Evolutionary conservation across 495 filamentous ascomycete species (phyloP), one percentile per base, ranked within the genome.

Genomic region (Evansstolkia leycettana): DNA sequence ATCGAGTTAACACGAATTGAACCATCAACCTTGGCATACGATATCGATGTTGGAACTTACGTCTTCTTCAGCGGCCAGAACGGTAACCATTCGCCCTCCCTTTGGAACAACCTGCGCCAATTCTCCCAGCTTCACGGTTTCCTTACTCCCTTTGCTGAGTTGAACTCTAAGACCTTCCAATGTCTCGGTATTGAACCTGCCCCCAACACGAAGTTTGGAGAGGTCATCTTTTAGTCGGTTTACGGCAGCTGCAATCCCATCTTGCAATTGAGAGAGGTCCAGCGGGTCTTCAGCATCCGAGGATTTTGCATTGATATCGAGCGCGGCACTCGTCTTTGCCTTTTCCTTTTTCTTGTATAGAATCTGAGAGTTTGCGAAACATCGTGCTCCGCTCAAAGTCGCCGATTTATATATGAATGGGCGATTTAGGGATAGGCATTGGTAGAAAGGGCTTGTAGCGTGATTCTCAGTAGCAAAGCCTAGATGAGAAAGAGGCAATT

Each of bases 51-150:
- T 28, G 15, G 17, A 17, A 53, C 70, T 50, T 46, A 79, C 75
- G 41, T 75, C 70, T 39, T 70, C 62, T 49, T 80, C 78, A 7
- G 69, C 65, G 16, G 73, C 76, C 7, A 87, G 52, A 27, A 93
- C 60, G 20, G 71, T 69, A 31, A 87, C 62, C 28, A 68, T 67
- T 39, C 84, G 65, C 6, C 81, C 76, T 24, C 73, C 76, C 41
- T 78, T 79, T 11, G 80, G 79, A 23, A 88, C 61, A 9, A 93
- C 70, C 43, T 84, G 79, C 17, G 84, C 84, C 28, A 93, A 48
- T 47, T 89, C 82, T 7, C 73, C 69, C 17, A 93, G 57, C 30
- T 47, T 60, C 31, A 58, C 43, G 2, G 62, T 68, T 25, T 65
- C 57, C 14, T 67, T 70, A 24, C 42, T 55, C n/a, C 62, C 62